phyloP scores from a whole-genome alignment of 2,329 filamentous ascomycete species.

The Nectriaceae sp. region DNA sequence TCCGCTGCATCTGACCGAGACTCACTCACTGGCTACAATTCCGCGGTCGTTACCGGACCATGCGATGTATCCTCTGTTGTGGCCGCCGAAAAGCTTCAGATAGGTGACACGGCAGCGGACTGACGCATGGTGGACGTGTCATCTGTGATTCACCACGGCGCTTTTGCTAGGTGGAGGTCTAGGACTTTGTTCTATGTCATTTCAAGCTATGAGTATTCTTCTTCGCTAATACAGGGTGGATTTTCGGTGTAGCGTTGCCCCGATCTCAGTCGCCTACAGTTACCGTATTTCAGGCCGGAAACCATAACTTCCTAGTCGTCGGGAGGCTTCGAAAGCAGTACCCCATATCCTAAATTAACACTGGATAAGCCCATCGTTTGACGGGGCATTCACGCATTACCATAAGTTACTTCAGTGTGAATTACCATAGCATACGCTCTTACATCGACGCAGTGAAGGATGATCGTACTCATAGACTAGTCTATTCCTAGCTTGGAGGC shows the following conservation, averaged over 20 bases:
- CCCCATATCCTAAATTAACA: background rate
- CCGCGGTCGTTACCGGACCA: slow-evolving; percentile 3
- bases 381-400: too few species aligned
- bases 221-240: background rate
- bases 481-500: too few species aligned
- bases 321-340: background rate
- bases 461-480: too few species aligned
- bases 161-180: background rate
- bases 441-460: too few species aligned
- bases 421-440: too few species aligned
- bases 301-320: too few species aligned
- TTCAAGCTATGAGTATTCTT: background rate
- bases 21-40: background rate
- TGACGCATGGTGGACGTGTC: background rate
- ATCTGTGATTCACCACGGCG: background rate
- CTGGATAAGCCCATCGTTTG: too few species aligned
- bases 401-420: too few species aligned
- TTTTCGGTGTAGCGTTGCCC: background rate
- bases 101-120: slow-evolving; percentile 6
- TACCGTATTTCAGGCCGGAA: background rate
- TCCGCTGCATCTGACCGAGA: slow-evolving; percentile 2
- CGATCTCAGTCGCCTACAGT: background rate
- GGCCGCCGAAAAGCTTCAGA: slow-evolving; percentile 9
- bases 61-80: slow-evolving; percentile 14
- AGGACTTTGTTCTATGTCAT: background rate